These are phyloP conservation scores for Fusarium tjaetaba DNA, from an alignment of 2,329 filamentous ascomycete genomes.

Conservation along the genomic window DNA sequence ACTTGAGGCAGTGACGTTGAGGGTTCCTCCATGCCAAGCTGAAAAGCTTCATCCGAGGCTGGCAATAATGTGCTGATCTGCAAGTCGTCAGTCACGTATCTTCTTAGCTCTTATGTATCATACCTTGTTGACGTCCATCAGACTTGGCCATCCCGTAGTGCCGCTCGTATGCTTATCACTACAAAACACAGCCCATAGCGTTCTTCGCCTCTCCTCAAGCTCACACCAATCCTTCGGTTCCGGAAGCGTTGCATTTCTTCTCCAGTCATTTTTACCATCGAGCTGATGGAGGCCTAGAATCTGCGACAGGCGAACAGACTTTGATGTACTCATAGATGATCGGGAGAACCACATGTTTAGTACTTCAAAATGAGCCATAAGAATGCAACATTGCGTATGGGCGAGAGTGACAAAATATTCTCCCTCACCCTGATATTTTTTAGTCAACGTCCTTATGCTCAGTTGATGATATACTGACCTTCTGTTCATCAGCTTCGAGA, in stretches of 20 bases:
- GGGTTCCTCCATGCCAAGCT: constrained; percentile 68
- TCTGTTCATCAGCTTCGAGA: constrained; percentile 39
- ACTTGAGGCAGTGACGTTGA: constrained; percentile 70
- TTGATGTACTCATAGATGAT: constrained; percentile 81
- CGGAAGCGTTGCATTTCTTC: constrained; percentile 76
- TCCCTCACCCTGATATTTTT: constrained; percentile 38
- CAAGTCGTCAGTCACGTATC: constrained; percentile 1
- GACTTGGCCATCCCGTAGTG: constrained; percentile 87
- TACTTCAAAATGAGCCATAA: constrained; percentile 80
- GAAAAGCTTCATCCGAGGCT: constrained; percentile 77
- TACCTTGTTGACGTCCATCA: constrained; percentile 74
- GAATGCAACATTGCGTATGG: constrained; percentile 79
- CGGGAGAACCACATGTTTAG: constrained; percentile 83
- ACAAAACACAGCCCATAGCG: constrained; percentile 84
- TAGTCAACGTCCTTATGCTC: no score
- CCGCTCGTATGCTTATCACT: constrained; percentile 84
- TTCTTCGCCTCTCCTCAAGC: constrained; percentile 74
- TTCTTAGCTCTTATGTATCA: no score
- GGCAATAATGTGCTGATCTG: constrained; percentile 79
- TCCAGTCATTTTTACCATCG: constrained; percentile 64
- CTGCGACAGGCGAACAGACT: constrained; percentile 72
- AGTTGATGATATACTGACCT: no score
- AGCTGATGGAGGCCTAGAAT: constrained; percentile 85
- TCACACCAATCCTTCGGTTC: constrained; percentile 84
- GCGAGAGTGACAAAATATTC: constrained; percentile 62